These are phyloP conservation scores for Fusarium sp. DNA, from an alignment of 2,329 filamentous ascomycete species.

Conservation along the genomic window DNA sequence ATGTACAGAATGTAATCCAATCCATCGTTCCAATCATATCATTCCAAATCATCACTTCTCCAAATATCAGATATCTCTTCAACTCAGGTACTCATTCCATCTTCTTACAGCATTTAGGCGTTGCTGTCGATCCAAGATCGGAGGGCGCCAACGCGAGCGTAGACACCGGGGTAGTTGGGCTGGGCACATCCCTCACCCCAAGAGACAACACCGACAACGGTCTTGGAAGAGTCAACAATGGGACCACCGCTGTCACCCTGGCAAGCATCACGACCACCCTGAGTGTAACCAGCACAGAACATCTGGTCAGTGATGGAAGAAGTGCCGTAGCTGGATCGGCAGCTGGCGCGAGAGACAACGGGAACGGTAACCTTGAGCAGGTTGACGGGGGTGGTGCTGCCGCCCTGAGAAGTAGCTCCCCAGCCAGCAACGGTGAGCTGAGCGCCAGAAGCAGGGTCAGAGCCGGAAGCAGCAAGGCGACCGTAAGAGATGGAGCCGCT, in stretches of 20 bases:
- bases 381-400: conserved; percentile 19
- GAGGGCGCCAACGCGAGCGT: conserved; percentile 44
- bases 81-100: not conserved
- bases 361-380: conserved; percentile 50
- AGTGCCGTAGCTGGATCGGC: conserved; percentile 42
- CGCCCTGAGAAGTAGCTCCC: conserved; percentile 40
- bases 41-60: not conserved
- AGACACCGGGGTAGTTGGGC: conserved; percentile 45
- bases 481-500: conserved; percentile 42
- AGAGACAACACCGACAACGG: conserved; percentile 48
- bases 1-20: not conserved
- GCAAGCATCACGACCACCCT: conserved; percentile 50
- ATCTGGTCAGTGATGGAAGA: conserved; percentile 46
- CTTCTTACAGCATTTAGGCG: not conserved
- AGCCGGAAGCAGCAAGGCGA: conserved; percentile 40
- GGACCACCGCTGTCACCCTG: conserved; percentile 50
- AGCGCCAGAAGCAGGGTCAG: conserved; percentile 42
- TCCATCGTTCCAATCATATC: not conserved
- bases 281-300: conserved; percentile 48
- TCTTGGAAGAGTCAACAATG: conserved; percentile 42
- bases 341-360: conserved; percentile 45
- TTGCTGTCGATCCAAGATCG: conserved; percentile 46
- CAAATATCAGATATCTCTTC: not conserved
- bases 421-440: conserved; percentile 45
- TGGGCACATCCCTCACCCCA: conserved; percentile 49